phyloP scores from a whole-genome alignment of 2,329 filamentous ascomycete genomes.

The Fusarium sp. region DNA sequence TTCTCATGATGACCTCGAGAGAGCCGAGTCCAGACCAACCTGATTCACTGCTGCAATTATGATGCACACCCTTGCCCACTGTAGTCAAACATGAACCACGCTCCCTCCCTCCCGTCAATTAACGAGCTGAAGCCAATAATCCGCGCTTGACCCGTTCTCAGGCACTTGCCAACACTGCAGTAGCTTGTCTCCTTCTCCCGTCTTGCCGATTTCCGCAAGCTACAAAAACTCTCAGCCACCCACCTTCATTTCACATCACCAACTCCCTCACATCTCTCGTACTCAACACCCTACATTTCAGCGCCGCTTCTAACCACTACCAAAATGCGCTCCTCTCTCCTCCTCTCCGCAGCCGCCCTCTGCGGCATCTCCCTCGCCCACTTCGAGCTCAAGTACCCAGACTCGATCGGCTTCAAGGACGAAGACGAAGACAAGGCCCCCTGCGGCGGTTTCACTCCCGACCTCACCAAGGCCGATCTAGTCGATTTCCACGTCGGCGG shows the following conservation, averaged over 20 bases:
- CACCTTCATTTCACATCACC: background rate
- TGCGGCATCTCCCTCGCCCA: constrained; percentile 61
- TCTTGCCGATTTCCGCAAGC: constrained; percentile 30
- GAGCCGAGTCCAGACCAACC: background rate
- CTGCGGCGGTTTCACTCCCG: constrained; percentile 66
- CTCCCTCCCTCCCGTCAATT: background rate
- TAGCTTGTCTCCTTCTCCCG: constrained; percentile 11
- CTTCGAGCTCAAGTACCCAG: constrained; percentile 64
- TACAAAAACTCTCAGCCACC: constrained; percentile 40
- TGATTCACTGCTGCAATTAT: background rate
- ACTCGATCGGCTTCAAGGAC: constrained; percentile 61
- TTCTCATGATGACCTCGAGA: constrained; percentile 24
- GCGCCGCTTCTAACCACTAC: background rate
- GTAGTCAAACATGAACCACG: background rate
- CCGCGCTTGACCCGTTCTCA: background rate
- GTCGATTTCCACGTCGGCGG: constrained; percentile 70
- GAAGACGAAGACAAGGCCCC: constrained; percentile 60
- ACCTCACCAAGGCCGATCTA: constrained; percentile 61
- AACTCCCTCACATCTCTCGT: background rate
- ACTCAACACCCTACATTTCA: background rate
- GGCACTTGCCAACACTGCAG: constrained; percentile 2
- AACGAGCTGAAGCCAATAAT: background rate
- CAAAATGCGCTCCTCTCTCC: constrained; percentile 52
- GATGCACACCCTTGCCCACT: background rate
- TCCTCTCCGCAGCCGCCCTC: constrained; percentile 54